Percentiles rank a stretch among this genome's conserved stretches.
Conservation (phyloP, 176 grass and related monocot species). For the Phoenix dactylifera region DNA sequence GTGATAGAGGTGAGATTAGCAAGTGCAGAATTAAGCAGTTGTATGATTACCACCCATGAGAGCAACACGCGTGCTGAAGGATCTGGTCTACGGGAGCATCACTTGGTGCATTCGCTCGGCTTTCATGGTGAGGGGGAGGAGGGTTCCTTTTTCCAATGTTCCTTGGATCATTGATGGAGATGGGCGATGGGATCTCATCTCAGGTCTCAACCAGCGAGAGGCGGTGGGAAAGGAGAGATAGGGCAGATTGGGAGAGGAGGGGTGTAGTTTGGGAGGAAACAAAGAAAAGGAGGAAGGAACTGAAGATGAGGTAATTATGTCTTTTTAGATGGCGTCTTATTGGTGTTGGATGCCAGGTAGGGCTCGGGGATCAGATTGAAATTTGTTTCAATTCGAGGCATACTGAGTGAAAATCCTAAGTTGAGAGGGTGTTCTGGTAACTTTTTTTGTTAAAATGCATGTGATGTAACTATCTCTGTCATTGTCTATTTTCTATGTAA, state of each 20-base stretch:
- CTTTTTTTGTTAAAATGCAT: too few species aligned
- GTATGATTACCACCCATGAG: constrained; percentile 97
- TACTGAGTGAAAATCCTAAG: too few species aligned
- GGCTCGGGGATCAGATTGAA: too few species aligned
- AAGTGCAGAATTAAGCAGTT: constrained; percentile 69
- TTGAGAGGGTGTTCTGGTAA: too few species aligned
- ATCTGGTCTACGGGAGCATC: constrained; percentile 45
- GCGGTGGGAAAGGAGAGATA: constrained; percentile 15
- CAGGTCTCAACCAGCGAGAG: constrained; percentile 43
- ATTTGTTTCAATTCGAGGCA: too few species aligned
- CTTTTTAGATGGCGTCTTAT: too few species aligned
- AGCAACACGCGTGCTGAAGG: constrained; percentile 46
- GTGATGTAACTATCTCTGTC: too few species aligned
- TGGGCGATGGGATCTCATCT: neutral
- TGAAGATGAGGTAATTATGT: too few species aligned
- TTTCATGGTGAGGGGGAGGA: constrained; percentile 30
- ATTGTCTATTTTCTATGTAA: too few species aligned
- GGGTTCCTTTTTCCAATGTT: neutral
- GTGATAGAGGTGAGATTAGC: constrained; percentile 33
- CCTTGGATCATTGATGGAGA: constrained; percentile 7
- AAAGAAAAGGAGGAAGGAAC: too few species aligned
- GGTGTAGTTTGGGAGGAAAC: too few species aligned
- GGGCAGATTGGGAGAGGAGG: neutral
- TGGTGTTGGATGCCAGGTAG: too few species aligned
- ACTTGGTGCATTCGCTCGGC: constrained; percentile 42